These are phyloP conservation scores for Arabidopsis arenosa DNA, from an alignment of 345 rosid species.

Conservation along the genomic window DNA sequence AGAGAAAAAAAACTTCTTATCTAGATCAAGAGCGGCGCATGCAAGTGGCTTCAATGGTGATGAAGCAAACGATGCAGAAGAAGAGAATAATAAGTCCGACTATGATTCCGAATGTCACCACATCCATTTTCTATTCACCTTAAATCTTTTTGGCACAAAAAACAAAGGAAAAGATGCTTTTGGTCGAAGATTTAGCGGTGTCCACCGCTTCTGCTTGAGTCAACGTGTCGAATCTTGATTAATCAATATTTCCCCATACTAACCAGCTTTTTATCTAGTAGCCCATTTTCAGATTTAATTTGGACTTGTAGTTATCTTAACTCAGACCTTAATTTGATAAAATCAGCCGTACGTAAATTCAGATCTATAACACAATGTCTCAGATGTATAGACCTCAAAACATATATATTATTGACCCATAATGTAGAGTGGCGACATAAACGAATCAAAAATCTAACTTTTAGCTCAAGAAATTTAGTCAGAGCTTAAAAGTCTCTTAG, in stretches of 20 bases:
- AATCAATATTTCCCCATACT: not conserved
- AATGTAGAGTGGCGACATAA: not conserved
- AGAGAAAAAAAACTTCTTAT: not conserved
- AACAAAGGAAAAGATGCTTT: not conserved
- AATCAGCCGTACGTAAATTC: not conserved
- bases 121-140: conserved; percentile 13
- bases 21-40: conserved; percentile 1
- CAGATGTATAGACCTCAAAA: not conserved
- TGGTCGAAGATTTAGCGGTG: not conserved
- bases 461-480: not conserved
- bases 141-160: not conserved
- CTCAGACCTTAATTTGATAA: not conserved
- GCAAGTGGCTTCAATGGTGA: conserved; percentile 23
- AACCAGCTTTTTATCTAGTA: not conserved
- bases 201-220: conserved; percentile 8
- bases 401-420: not conserved
- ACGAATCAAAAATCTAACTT: not conserved
- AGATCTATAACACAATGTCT: not conserved
- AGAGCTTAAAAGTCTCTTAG: not conserved
- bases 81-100: conserved; percentile 8
- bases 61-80: conserved; percentile 8
- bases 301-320: not conserved
- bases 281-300: not conserved
- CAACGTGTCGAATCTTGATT: not conserved
- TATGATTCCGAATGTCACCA: conserved; percentile 15